Percentiles rank a stretch among this genome's conserved stretches.
These are phyloP conservation scores for Mycena citricolor DNA, from an alignment of 1,284 basidiomycete genomes.

Conservation along the genomic window DNA sequence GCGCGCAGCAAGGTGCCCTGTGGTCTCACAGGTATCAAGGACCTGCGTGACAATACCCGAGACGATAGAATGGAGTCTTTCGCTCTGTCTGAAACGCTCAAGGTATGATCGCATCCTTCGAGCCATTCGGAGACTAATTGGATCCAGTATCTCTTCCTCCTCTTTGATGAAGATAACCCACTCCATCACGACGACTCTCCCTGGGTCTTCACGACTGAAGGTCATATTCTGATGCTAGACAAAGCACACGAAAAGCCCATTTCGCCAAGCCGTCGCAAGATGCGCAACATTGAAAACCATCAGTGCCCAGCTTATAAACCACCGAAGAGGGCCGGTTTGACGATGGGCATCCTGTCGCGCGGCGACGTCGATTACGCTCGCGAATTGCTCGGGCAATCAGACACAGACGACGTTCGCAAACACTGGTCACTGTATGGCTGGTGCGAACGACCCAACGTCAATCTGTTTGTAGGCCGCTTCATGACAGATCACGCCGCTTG, in stretches of 20 bases:
- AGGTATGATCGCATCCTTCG: conserved; percentile 46
- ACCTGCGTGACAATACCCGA: conserved; percentile 76
- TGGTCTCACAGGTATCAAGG: conserved; percentile 79
- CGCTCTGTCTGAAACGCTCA: conserved; percentile 85
- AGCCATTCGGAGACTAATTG: conserved; percentile 12
- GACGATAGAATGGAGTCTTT: conserved; percentile 96
- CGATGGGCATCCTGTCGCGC: conserved; percentile 68
- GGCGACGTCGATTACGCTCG: conserved; percentile 78
- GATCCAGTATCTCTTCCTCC: conserved; percentile 80
- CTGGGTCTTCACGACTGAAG: conserved; percentile 91
- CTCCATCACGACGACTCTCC: conserved; percentile 75
- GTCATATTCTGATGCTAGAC: conserved; percentile 80
- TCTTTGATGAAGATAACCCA: conserved; percentile 85
- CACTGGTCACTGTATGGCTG: conserved; percentile 68
- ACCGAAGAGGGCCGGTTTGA: conserved; percentile 46
- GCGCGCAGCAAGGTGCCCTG: conserved; percentile 78
- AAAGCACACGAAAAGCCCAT: conserved; percentile 51
- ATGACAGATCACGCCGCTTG: background rate
- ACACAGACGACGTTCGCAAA: conserved; percentile 50
- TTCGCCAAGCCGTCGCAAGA: conserved; percentile 55
- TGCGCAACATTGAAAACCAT: conserved; percentile 65
- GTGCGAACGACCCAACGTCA: conserved; percentile 71
- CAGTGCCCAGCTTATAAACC: conserved; percentile 73
- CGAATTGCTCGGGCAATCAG: conserved; percentile 54
- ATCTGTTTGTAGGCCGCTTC: conserved; percentile 62